A percentile compares a stretch with the other conserved stretches of the same genome.
Evolutionary conservation across 176 grass and related monocot species (phyloP).

Genomic region (Avena atlantica): DNA sequence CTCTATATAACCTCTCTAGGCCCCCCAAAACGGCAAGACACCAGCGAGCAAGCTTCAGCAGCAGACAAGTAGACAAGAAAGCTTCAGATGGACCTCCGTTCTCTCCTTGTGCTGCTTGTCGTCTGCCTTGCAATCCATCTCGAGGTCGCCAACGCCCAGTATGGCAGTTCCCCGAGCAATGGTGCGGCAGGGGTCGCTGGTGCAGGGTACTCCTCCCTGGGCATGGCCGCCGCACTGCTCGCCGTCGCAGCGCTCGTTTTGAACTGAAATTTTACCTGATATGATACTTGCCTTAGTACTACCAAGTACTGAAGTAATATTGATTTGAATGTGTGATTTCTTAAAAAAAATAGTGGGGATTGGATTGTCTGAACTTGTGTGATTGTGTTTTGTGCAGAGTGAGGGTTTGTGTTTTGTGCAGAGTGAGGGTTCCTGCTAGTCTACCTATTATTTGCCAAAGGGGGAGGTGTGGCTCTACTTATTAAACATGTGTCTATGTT

Average conservation of each 20-base stretch:
- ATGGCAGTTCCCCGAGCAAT: slow-evolving; percentile 3
- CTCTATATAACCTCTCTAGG: neutral
- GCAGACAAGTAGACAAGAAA: neutral
- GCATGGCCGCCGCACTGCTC: neutral
- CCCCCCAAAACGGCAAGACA: neutral
- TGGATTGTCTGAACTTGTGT: neutral
- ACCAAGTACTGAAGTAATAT: neutral
- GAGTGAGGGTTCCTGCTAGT: neutral
- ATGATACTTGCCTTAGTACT: neutral
- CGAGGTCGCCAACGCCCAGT: neutral
- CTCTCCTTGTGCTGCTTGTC: neutral
- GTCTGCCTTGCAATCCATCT: slow-evolving; percentile 5
- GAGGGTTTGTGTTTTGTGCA: neutral
- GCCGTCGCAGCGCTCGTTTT: slow-evolving; percentile 30
- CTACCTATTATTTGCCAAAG: neutral
- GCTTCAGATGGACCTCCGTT: slow-evolving; percentile 8
- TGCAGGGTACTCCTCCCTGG: neutral
- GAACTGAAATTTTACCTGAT: neutral
- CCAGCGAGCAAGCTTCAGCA: neutral
- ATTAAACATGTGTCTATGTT: neutral
- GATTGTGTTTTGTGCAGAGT: neutral
- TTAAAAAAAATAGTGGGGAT: neutral
- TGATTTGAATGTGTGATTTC: neutral
- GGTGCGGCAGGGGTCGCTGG: neutral
- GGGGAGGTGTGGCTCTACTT: neutral